These are phyloP conservation scores for Suhomyces anneliseae DNA, from an alignment of 1,139 yeast species.

Conservation along the genomic window DNA sequence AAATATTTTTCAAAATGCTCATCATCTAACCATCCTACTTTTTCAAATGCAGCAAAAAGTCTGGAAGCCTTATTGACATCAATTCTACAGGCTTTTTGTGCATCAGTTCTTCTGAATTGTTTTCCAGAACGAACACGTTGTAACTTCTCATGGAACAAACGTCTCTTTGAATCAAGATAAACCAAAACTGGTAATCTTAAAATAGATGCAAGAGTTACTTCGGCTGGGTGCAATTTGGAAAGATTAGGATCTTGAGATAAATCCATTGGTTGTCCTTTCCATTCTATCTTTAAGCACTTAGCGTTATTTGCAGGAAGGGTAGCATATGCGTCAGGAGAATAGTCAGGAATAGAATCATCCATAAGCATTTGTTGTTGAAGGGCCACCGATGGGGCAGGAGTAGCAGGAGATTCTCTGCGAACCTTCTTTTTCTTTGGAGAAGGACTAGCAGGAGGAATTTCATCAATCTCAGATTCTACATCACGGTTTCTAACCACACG, in stretches of 20 bases:
- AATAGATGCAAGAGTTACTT: constrained; percentile 82
- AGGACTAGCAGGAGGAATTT: constrained; percentile 16
- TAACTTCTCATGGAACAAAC: constrained; percentile 87
- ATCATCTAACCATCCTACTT: constrained; percentile 93
- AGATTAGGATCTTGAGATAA: constrained; percentile 72
- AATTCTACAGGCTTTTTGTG: constrained; percentile 95
- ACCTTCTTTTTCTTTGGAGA: constrained; percentile 41
- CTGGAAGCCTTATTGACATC: constrained; percentile 97
- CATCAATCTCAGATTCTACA: constrained; percentile 13
- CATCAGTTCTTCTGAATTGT: constrained; percentile 95
- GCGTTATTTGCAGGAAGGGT: constrained; percentile 65
- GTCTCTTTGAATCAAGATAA: constrained; percentile 87
- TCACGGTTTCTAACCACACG: constrained; percentile 38
- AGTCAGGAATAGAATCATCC: constrained; percentile 68
- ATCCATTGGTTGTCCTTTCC: constrained; percentile 99
- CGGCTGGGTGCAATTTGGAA: constrained; percentile 83
- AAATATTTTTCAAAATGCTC: constrained; percentile 58
- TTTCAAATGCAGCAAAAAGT: constrained; percentile 88
- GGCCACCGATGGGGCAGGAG: constrained; percentile 31
- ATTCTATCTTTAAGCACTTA: constrained; percentile 81
- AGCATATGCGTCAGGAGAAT: constrained; percentile 61
- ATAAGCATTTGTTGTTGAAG: constrained; percentile 47
- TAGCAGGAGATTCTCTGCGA: constrained; percentile 24
- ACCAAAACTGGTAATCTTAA: constrained; percentile 84
- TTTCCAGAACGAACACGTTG: constrained; percentile 68